Evolutionary conservation across 306 rosid genomes (phyloP).

Genomic region (Comarum palustre): DNA sequence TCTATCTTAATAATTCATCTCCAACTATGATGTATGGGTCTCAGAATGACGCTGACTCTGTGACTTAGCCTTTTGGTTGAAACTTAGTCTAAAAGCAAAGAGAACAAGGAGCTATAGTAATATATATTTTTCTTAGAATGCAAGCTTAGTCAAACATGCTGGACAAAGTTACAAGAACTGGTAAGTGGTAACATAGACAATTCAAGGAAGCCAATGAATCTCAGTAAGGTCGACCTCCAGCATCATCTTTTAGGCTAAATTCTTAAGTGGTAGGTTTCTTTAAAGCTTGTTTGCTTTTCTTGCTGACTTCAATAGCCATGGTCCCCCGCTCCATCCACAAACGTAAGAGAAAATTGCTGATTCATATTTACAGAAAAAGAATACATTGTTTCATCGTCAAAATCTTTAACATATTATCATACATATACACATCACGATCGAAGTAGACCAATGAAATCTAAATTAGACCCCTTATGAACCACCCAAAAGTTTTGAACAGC

Average conservation of each 20-base stretch:
- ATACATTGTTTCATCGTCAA: background rate
- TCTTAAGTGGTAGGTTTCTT: background rate
- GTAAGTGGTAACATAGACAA: background rate
- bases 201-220: slow-evolving; percentile 12
- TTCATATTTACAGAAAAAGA: slow-evolving; percentile 12
- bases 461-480: background rate
- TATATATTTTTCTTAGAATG: background rate
- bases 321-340: slow-evolving; percentile 1
- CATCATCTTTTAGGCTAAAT: background rate
- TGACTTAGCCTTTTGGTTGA: background rate
- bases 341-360: background rate
- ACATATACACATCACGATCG: slow-evolving; percentile 5
- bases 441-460: slow-evolving; percentile 2
- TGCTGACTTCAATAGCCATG: background rate
- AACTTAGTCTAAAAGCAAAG: too few species aligned
- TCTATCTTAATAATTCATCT: background rate
- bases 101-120: background rate
- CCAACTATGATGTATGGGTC: background rate
- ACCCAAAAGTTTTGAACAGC: slow-evolving; percentile 1
- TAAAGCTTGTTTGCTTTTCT: background rate
- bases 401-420: background rate
- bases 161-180: background rate
- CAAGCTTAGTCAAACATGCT: slow-evolving; percentile 8
- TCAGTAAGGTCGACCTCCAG: background rate
- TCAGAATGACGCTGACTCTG: background rate